Base-by-base conservation (phyloP, 441 rosid species). In the Francoa sonchifolia region DNA sequence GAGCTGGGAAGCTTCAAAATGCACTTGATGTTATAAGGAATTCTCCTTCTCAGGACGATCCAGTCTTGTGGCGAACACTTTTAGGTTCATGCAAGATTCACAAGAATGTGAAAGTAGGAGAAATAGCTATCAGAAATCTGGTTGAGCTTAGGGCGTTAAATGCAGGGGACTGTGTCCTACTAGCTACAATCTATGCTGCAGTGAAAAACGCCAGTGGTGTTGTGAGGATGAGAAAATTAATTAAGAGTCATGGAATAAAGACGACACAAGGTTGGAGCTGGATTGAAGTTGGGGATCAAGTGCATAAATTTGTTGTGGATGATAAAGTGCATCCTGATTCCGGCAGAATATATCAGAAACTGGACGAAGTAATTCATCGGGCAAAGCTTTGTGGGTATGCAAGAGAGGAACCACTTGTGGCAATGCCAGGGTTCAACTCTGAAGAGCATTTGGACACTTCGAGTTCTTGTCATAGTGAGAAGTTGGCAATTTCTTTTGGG, bases 181-280 rank as follows among this genome's bases (percentile, higher is more conserved):
- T 89, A 9, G 77, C 89, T 10, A 89, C 82, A 47, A 72, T 82
- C 8, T 89, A 82, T 47, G 84, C 94, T 13, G 64, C 73, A 52
- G 83, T 86, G 29, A 76, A 82, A 44, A 66, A 77, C 92, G 85
- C 92, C 94, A 71, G 55, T 21, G 73, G 75, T 44, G 92, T 73
- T 19, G 73, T 76, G 0, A 63, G 72, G 25, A 43, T 61, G 64
- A 70, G 94, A 65, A 79, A 65, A 48, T 53, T 54, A 29, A 79
- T 84, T 80, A 79, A 65, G 65, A 26, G 67, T 45, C 64, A 62
- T 21, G 75, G 64, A 60, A 66, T 82, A 25, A 82, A 67, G 63
- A 89, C 85, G 68, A 92, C 85, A 61, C 95, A 89, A 4, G 95
- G 95, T 36, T 84, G 88, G 53, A 84, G 97, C 68, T 82, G 95